Percentiles rank a stretch among this genome's conserved stretches.
Evolutionary conservation across 305 asterid genomes (phyloP).

Genomic region (Fraxinus sp.): DNA sequence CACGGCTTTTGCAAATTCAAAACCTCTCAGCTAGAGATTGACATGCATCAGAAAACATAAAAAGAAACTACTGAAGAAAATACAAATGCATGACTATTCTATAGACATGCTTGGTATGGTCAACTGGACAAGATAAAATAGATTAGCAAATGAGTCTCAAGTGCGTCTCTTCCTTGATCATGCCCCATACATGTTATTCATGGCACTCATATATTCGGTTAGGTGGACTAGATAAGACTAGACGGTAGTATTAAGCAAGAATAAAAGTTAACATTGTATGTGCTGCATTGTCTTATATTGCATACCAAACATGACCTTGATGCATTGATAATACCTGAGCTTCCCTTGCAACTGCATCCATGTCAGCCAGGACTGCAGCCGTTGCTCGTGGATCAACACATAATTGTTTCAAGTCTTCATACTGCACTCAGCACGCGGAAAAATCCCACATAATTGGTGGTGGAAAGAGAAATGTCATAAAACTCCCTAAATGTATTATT

Average conservation of each 20-base stretch:
- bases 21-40: constrained; percentile 59
- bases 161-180: neutral
- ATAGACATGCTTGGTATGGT: neutral
- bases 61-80: neutral
- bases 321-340: constrained; percentile 51
- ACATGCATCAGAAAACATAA: neutral
- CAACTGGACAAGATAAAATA: neutral
- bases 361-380: constrained; percentile 68
- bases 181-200: neutral
- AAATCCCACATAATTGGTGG: neutral
- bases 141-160: neutral
- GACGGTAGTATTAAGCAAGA: neutral
- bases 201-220: neutral
- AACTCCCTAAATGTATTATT: neutral
- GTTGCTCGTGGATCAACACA: constrained; percentile 53
- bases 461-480: neutral
- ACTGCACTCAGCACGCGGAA: constrained; percentile 32
- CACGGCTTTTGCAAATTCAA: constrained; percentile 65
- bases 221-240: neutral
- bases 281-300: neutral
- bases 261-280: neutral
- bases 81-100: neutral
- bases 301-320: neutral
- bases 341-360: constrained; percentile 64
- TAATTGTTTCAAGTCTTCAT: constrained; percentile 44